Evolutionary conservation across 2,329 filamentous ascomycete genomes (phyloP).

Genomic region (Verticillium dahliae): DNA sequence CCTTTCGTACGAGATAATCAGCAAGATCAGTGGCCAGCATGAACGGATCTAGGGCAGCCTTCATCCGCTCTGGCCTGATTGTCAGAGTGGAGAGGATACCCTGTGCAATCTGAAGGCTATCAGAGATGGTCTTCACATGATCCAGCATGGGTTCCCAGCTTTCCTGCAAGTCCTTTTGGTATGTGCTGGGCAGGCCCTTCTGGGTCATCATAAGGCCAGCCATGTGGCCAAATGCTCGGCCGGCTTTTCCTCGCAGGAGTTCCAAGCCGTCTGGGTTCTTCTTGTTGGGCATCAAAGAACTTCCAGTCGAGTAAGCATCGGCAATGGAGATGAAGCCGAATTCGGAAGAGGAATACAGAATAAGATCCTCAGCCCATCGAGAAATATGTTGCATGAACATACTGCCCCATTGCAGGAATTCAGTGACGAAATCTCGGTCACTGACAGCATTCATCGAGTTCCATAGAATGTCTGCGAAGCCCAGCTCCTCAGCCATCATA

Average conservation of each 20-base stretch:
- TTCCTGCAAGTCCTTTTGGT: constrained; percentile 93
- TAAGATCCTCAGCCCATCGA: constrained; percentile 78
- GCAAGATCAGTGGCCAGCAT: constrained; percentile 74
- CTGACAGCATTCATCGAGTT: constrained; percentile 73
- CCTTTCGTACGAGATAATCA: constrained; percentile 60
- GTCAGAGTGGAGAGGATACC: constrained; percentile 71
- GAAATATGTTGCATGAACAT: constrained; percentile 76
- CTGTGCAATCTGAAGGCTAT: constrained; percentile 77
- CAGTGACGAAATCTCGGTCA: constrained; percentile 76
- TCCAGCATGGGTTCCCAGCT: constrained; percentile 81
- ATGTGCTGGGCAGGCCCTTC: constrained; percentile 69
- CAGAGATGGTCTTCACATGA: constrained; percentile 71
- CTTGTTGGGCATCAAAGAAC: constrained; percentile 76
- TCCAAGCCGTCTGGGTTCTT: constrained; percentile 73
- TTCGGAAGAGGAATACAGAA: constrained; percentile 72
- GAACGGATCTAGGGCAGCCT: constrained; percentile 68
- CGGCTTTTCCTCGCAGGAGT: constrained; percentile 68
- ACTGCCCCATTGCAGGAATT: constrained; percentile 73
- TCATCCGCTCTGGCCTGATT: constrained; percentile 69
- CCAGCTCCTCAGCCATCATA: constrained; percentile 71
- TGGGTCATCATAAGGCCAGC: constrained; percentile 69
- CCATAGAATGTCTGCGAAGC: constrained; percentile 67
- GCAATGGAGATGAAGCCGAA: constrained; percentile 71
- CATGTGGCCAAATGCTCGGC: constrained; percentile 74
- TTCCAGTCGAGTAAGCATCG: constrained; percentile 75